Conservation (phyloP, 2,329 filamentous ascomycete genomes). For the Aureobasidium pullulans region DNA sequence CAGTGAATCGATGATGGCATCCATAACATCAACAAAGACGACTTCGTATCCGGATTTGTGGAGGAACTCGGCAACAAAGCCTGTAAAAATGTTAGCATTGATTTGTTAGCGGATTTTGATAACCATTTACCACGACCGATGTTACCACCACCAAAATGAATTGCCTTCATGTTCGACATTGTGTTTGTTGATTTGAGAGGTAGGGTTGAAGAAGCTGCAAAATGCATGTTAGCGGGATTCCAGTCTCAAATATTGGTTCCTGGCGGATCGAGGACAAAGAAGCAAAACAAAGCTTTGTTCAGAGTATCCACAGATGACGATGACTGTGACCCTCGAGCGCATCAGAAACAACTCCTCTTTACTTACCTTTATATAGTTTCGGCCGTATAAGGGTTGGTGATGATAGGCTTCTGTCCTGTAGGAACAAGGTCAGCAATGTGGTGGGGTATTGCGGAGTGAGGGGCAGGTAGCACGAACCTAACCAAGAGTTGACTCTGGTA, state of each 20-base stretch:
- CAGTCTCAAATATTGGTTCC: background rate
- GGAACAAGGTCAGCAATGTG: conserved; percentile 1
- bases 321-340: background rate
- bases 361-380: background rate
- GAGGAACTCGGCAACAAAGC: conserved; percentile 85
- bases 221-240: background rate
- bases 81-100: conserved; percentile 24
- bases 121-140: conserved; percentile 39
- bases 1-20: conserved; percentile 69
- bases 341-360: background rate
- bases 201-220: background rate
- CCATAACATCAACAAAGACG: conserved; percentile 91
- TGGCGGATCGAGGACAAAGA: conserved; percentile 6
- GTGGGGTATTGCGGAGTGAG: conserved; percentile 1
- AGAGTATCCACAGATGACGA: background rate
- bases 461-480: conserved; percentile 5
- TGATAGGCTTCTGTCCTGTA: background rate
- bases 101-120: background rate
- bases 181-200: background rate
- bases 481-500: background rate
- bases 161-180: conserved; percentile 38
- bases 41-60: conserved; percentile 94
- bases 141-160: conserved; percentile 48
- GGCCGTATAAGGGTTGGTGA: background rate
- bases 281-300: background rate